Evolutionary conservation across 352 stramenopile species (phyloP).

Genomic region (Lagenidium sp.): DNA sequence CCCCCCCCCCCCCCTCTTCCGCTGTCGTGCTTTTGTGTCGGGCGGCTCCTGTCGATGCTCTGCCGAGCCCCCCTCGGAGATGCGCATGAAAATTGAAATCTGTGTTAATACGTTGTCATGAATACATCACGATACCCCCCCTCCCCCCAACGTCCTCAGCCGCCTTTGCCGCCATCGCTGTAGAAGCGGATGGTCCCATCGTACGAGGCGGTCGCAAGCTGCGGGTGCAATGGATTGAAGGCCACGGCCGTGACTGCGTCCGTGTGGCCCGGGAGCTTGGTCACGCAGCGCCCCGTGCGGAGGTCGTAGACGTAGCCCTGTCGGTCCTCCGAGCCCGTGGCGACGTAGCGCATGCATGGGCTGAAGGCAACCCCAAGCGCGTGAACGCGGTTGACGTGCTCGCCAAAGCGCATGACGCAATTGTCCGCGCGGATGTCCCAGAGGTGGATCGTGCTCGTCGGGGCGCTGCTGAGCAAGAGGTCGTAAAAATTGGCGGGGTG

Average conservation of each 20-base stretch:
- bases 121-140: too few relatives aligned
- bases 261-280: conserved; percentile 51
- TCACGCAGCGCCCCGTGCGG: conserved; percentile 48
- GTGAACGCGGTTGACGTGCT: conserved; percentile 83
- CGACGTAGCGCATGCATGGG: conserved; percentile 87
- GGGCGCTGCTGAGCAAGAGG: conserved; percentile 64
- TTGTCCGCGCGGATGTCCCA: conserved; percentile 86
- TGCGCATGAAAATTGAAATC: too few relatives aligned
- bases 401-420: conserved; percentile 74
- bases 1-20: too few relatives aligned
- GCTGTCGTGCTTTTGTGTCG: too few relatives aligned
- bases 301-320: conserved; percentile 82
- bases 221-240: conserved; percentile 70
- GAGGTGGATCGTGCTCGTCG: conserved; percentile 61
- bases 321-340: conserved; percentile 81
- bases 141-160: too few relatives aligned
- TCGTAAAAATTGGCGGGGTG: conserved; percentile 78
- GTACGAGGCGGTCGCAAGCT: conserved; percentile 77
- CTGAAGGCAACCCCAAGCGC: conserved; percentile 64
- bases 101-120: too few relatives aligned
- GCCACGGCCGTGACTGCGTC: conserved; percentile 74
- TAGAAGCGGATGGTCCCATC: conserved; percentile 50
- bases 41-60: too few relatives aligned
- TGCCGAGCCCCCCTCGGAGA: too few relatives aligned
- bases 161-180: too few relatives aligned